These are phyloP conservation scores for Paramecium tetraurelia DNA, from an alignment of 73 alveolate genomes.

Conservation along the genomic window DNA sequence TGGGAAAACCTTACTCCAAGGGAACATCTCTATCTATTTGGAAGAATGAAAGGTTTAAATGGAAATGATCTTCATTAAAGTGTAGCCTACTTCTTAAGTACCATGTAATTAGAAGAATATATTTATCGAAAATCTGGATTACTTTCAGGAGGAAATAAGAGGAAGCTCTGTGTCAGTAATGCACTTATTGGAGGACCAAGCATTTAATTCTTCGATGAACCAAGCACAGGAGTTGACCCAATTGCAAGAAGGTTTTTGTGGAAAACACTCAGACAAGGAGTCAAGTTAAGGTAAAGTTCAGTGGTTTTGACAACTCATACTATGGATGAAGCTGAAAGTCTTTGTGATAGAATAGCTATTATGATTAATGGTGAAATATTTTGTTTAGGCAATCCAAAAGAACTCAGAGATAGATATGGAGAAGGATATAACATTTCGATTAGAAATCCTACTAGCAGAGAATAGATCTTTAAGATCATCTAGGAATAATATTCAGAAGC, in stretches of 20 bases:
- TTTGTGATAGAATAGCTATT: conserved; percentile 88
- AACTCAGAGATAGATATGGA: conserved; percentile 87
- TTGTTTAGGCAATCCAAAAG: conserved; percentile 84
- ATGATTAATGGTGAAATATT: conserved; percentile 83
- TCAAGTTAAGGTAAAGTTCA: conserved; percentile 60
- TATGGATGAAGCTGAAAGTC: conserved; percentile 93
- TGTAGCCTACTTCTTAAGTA: conserved; percentile 70
- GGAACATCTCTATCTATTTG: conserved; percentile 75
- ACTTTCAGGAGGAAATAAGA: conserved; percentile 96
- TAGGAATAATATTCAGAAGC: not conserved
- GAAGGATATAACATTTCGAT: conserved; percentile 78
- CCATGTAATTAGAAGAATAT: conserved; percentile 78
- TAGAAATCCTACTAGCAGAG: conserved; percentile 71
- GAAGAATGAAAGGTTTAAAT: conserved; percentile 69
- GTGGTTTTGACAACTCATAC: conserved; percentile 90
- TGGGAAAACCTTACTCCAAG: conserved; percentile 76
- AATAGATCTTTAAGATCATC: not conserved
- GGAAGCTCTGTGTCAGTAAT: conserved; percentile 94
- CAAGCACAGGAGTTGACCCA: conserved; percentile 64
- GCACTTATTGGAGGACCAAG: conserved; percentile 95
- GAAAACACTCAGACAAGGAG: conserved; percentile 52
- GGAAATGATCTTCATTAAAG: conserved; percentile 56
- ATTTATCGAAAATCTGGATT: conserved; percentile 66
- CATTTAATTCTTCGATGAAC: conserved; percentile 90
- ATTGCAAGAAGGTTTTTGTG: conserved; percentile 64